Base-by-base conservation (phyloP, 805 yeast species). In the Candida jianshihensis region DNA sequence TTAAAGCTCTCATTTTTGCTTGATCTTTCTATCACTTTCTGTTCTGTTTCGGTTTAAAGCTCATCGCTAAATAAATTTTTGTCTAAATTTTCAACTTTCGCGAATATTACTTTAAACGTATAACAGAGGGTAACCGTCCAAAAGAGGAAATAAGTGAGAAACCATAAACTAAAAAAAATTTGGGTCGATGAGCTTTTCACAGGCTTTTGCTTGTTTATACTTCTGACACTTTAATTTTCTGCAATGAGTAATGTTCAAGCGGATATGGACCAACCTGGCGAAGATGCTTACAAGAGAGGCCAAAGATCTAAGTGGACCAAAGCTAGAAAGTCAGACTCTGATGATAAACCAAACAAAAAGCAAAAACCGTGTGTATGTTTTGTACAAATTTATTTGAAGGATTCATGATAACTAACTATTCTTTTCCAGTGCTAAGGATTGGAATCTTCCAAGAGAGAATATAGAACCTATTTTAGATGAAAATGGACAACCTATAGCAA, bases 1-100 rank as follows among this genome's bases (percentile, higher is more conserved):
- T 29, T 47, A 90, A 72, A 34, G 88, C 86, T 71, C 98, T 82
- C 98, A 90, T 90, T 26, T 14, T 53, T 17, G 24, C 27, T n/a
- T 26, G 19, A 14, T 26, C 19, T 26, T 7, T 26, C 26, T 25
- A 10, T 25, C 5, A 9, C n/a, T 8, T n/a, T 25, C 26, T 25
- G 14, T 7, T 25, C 14, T 10, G 27, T 26, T 26, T 26, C 29
- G 8, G 9, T 26, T 6, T 28, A 4, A 13, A 29, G 31, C 31
- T 29, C 31, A 29, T 29, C 31, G 21, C 31, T 16, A 21, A 25
- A 25, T 9, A 25, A 10, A 10, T 9, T 11, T 9, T n/a, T 25
- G 14, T 6, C 29, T 5, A 13, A 26, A 5, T 26, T 26, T 26
- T 26, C n/a, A n/a, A n/a, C n/a, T n/a, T n/a, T n/a, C n/a, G n/a